Base-by-base conservation (phyloP, 1,284 basidiomycete genomes). In the Schizophyllum amplum region DNA sequence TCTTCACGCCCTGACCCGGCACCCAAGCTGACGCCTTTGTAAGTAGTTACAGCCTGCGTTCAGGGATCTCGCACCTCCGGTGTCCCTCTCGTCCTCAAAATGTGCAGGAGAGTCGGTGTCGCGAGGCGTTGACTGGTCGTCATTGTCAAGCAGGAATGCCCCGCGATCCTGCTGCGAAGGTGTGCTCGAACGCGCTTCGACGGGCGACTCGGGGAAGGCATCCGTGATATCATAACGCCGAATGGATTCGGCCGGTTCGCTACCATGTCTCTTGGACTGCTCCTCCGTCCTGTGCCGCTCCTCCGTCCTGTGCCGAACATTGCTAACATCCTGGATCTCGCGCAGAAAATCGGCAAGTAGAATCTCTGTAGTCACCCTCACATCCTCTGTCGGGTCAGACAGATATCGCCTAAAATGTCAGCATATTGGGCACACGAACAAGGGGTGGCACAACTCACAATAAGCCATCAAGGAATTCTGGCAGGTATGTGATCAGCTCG, bases 301-400 rank as follows among this genome's bases (percentile, higher is more conserved):
- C 56, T 87, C 81, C 52, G 80, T 71, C 49, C 78, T 78, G 61
- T 82, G 81, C 60, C 86, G 83, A 21, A 94, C 81, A 17, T 81
- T 65, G 1, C 90, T 91, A 23, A 96, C 86, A 55, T 92, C 87
- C n/a, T 84, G 83, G 63, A 96, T 94, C 71, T 99, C 97, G 27
- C 88, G 83, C 55, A 98, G 75, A 66, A 99, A 96, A 63, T 96
- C 92, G n/a, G 87, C 87, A 2, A 99, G 79, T 1, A 97, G 80
- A 60, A 90, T 91, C 68, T 97, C 92, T 5, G 96, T 95, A 4
- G 94, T 92, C 5, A 93, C 84, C 17, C 92, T 83, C 15, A 99
- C 95, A 65, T 99, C 96, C 64, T 92, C 88, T 11, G 89, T 96
- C 1, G 92, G 93, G 71, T 99, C 97, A 9, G 92, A 92, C 13